Conservation (phyloP, 1,139 yeast genomes). For the Petasospora rhodanensis region DNA sequence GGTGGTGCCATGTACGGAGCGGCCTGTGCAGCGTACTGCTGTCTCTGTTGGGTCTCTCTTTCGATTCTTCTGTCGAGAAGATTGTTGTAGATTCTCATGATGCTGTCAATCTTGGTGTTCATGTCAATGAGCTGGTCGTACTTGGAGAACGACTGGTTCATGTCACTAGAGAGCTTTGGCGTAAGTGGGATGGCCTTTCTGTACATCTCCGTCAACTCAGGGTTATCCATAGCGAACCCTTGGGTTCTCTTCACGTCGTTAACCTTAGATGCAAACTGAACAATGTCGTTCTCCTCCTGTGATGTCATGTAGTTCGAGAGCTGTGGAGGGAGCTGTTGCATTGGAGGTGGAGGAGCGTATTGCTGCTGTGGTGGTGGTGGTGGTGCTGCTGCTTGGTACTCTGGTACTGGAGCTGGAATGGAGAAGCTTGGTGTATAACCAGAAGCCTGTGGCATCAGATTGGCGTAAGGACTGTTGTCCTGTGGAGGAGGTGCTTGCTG, state of each 20-base stretch:
- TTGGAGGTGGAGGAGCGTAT: too few relatives aligned
- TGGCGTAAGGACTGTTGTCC: slow-evolving; percentile 20
- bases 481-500: slow-evolving; percentile 11
- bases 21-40: slow-evolving; percentile 10
- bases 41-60: slow-evolving; percentile 21
- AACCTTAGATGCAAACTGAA: slow-evolving; percentile 64
- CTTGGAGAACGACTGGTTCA: slow-evolving; percentile 59
- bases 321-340: slow-evolving; percentile 4
- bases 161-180: slow-evolving; percentile 68
- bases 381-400: slow-evolving; percentile 12
- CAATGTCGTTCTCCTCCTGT: slow-evolving; percentile 63
- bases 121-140: slow-evolving; percentile 71
- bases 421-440: too few relatives aligned
- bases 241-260: slow-evolving; percentile 49
- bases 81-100: slow-evolving; percentile 73
- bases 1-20: too few relatives aligned
- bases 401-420: too few relatives aligned
- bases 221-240: slow-evolving; percentile 49
- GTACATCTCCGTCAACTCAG: slow-evolving; percentile 37
- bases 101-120: slow-evolving; percentile 78
- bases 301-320: slow-evolving; percentile 35
- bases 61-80: slow-evolving; percentile 60
- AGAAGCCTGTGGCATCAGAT: slow-evolving; percentile 20
- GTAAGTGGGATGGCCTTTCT: slow-evolving; percentile 59
- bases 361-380: slow-evolving; percentile 18